Evolutionary conservation across 2,329 filamentous ascomycete species (phyloP), one percentile per base, ranked within the genome.

Genomic region (Basipetospora chlamydospora): DNA sequence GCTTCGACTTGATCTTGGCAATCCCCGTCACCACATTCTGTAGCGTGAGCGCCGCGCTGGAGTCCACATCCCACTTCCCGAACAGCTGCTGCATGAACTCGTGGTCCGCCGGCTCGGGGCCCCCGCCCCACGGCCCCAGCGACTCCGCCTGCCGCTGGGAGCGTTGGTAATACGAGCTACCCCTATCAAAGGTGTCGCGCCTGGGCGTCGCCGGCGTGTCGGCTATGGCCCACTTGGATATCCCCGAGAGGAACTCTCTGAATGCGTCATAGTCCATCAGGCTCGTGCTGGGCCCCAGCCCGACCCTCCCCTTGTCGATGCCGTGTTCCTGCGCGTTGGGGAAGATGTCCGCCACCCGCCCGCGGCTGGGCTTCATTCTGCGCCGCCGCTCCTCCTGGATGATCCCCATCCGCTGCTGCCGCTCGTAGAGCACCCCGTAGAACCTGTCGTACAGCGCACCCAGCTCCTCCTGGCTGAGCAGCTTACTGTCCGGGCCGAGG

Each of bases 201-300:
- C 56, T 55, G 13, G 73, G 69, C 0, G 74, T 67, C 5, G 70
- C 66, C 4, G 85, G 84, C 1, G 83, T 77, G 53, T 96, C 90
- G 1, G 85, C 83, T 20, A 93, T 78, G 2, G 90, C 90, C 90
- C 90, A 98, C 61, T 78, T 88, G 2, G 86, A 73, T 47, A 95
- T 82, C 32, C 77, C 79, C 4, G 90, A 86, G 30, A 98, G 64
- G 47, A 98, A 96, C 49, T 96, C 87, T 39, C 88, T 70, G 58
- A 96, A 98, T 2, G 82, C 86, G 55, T 94, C 84, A 50, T 96
- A 98, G 55, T 96, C 87, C 90, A 98, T 98, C 46, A 87, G 68
- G 20, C 80, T 92, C 11, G 85, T 84, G 55, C 85, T 95, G 6
- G 85, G 80, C 0, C 87, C 88, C 1, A 95, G 67, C 0, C 84